Evolutionary conservation across 2,329 filamentous ascomycete species (phyloP).

Genomic region (Claviceps humidiphila): DNA sequence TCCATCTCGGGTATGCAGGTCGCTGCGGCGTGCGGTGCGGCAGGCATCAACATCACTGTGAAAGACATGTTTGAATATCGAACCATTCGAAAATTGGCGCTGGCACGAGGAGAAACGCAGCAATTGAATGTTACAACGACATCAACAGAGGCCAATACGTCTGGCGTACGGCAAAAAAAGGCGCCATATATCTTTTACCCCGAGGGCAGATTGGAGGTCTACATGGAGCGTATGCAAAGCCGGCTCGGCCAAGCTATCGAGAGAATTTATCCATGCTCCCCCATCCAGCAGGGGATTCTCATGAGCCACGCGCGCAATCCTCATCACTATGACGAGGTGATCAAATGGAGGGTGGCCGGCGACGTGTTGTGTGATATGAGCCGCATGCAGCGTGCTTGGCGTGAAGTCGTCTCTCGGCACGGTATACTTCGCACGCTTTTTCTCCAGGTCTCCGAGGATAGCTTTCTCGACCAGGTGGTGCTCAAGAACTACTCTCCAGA

Average conservation of each 20-base stretch:
- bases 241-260: constrained; percentile 5
- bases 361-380: neutral
- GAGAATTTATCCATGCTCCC: constrained; percentile 25
- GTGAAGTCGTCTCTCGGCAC: constrained; percentile 4
- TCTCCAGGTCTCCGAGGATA: neutral
- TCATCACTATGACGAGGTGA: constrained; percentile 3
- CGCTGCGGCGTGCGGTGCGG: neutral
- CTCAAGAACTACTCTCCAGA: neutral
- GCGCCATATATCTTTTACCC: neutral
- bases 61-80: neutral
- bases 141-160: neutral
- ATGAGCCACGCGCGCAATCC: constrained; percentile 16
- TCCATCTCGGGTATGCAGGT: neutral
- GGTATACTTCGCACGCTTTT: constrained; percentile 4
- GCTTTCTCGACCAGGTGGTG: neutral
- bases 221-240: neutral
- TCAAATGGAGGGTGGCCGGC: neutral
- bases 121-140: neutral
- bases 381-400: constrained; percentile 7
- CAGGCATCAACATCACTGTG: neutral
- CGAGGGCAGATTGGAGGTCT: neutral
- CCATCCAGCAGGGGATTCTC: constrained; percentile 23
- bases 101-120: neutral
- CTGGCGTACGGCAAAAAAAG: too few relatives aligned
- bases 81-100: neutral